Percentiles rank a stretch among this genome's conserved stretches.
These are phyloP conservation scores for Fusarium lyarnte DNA, from an alignment of 2,329 filamentous ascomycete genomes.

Conservation along the genomic window DNA sequence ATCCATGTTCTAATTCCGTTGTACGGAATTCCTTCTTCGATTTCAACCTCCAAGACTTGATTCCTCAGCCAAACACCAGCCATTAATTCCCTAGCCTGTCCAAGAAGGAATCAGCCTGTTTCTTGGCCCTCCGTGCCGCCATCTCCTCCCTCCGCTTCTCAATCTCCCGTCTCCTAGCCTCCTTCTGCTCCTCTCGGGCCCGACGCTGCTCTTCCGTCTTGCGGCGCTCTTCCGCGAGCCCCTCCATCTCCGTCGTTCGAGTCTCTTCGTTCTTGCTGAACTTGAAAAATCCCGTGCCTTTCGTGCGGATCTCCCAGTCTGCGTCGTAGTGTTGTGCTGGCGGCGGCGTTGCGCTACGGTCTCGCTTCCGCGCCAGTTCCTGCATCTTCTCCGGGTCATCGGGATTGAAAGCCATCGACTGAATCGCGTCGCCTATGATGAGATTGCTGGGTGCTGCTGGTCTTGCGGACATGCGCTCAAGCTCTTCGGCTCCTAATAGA, in stretches of 20 bases:
- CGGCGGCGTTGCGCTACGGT: constrained; percentile 83
- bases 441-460: constrained; percentile 72
- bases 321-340: constrained; percentile 87
- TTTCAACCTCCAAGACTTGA: background rate
- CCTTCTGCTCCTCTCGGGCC: constrained; percentile 65
- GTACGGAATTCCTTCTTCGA: constrained; percentile 2
- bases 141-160: constrained; percentile 71
- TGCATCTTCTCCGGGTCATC: constrained; percentile 80
- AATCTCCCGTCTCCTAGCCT: constrained; percentile 68
- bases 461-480: constrained; percentile 75
- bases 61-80: constrained; percentile 1
- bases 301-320: constrained; percentile 81
- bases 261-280: constrained; percentile 81
- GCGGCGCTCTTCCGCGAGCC: constrained; percentile 71
- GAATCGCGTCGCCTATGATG: constrained; percentile 87
- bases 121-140: constrained; percentile 69
- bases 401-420: constrained; percentile 83
- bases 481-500: constrained; percentile 65
- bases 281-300: constrained; percentile 90
- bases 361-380: constrained; percentile 78
- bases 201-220: constrained; percentile 73
- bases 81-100: constrained; percentile 58
- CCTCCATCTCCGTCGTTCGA: constrained; percentile 77
- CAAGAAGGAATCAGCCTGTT: constrained; percentile 78
- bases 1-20: constrained; percentile 23